Evolutionary conservation across 140 eudicot species (phyloP).

Genomic region (Cichorium intybus): DNA sequence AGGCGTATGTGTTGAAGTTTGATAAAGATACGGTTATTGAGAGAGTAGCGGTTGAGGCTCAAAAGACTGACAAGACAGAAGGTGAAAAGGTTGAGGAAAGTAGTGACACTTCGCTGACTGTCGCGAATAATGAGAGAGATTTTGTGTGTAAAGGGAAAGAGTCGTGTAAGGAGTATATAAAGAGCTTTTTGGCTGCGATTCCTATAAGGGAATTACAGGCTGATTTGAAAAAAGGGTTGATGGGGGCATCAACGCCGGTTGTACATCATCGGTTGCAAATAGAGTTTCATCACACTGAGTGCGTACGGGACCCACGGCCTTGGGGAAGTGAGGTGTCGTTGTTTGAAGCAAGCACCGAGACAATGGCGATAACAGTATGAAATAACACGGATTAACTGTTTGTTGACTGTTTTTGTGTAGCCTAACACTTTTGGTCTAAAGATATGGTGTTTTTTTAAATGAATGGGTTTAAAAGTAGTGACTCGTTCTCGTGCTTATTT

Average conservation of each 20-base stretch:
- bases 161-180: slow-evolving; percentile 88
- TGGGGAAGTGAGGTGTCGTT: slow-evolving; percentile 6
- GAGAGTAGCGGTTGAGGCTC: slow-evolving; percentile 27
- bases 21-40: slow-evolving; percentile 52
- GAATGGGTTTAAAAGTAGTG: slow-evolving; percentile 13
- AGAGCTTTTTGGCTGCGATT: slow-evolving; percentile 90
- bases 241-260: slow-evolving; percentile 56
- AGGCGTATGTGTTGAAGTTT: slow-evolving; percentile 67
- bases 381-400: background rate
- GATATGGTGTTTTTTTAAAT: background rate
- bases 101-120: background rate
- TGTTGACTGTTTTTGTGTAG: slow-evolving; percentile 20
- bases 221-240: slow-evolving; percentile 77
- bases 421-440: slow-evolving; percentile 12
- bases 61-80: slow-evolving; percentile 37
- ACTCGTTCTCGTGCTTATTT: slow-evolving; percentile 16
- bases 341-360: slow-evolving; percentile 28
- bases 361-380: slow-evolving; percentile 17
- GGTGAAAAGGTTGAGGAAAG: slow-evolving; percentile 26
- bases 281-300: slow-evolving; percentile 68
- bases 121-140: slow-evolving; percentile 6
- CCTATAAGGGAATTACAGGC: slow-evolving; percentile 82
- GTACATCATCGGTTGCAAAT: slow-evolving; percentile 82
- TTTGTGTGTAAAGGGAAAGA: slow-evolving; percentile 73
- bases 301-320: slow-evolving; percentile 10